phyloP scores from a whole-genome alignment of 441 rosid species.

The Gossypium schwendimanii region DNA sequence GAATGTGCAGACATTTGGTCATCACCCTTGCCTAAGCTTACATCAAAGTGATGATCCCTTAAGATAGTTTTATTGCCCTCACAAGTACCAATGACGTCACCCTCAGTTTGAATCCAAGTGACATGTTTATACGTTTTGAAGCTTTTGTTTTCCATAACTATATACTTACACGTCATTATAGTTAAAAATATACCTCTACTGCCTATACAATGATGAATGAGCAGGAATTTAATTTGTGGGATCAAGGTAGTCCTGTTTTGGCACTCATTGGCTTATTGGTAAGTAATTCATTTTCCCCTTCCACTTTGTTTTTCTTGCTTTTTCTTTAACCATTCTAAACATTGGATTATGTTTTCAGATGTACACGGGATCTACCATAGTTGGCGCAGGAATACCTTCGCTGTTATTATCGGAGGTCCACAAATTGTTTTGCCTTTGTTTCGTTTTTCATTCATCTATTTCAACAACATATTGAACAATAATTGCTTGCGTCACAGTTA shows the following conservation, averaged over 20 bases:
- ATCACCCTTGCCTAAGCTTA: no score
- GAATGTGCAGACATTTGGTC: no score
- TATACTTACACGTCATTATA: background rate
- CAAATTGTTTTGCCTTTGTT: background rate
- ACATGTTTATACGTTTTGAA: background rate
- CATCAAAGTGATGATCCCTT: no score
- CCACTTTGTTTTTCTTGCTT: background rate
- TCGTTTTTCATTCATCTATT: background rate
- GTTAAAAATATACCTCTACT: background rate
- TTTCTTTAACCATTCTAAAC: background rate
- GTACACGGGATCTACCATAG: constrained; percentile 14
- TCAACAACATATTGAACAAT: background rate
- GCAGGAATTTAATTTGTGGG: constrained; percentile 27
- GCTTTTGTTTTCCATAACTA: background rate
- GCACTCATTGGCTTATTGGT: constrained; percentile 28
- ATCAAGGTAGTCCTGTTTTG: constrained; percentile 20
- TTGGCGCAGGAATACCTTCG: constrained; percentile 41
- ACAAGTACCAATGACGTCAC: no score
- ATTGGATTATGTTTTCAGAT: constrained; percentile 12
- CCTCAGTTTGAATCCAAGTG: no score
- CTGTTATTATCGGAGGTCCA: constrained; percentile 44
- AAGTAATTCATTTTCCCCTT: background rate
- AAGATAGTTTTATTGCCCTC: no score
- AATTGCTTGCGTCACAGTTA: constrained; percentile 22
- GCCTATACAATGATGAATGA: background rate